A percentile compares a stretch with the other conserved stretches of the same genome.
Evolutionary conservation across 495 filamentous ascomycete species (phyloP).

Genomic region (Paragyromitra xinjiangensis): DNA sequence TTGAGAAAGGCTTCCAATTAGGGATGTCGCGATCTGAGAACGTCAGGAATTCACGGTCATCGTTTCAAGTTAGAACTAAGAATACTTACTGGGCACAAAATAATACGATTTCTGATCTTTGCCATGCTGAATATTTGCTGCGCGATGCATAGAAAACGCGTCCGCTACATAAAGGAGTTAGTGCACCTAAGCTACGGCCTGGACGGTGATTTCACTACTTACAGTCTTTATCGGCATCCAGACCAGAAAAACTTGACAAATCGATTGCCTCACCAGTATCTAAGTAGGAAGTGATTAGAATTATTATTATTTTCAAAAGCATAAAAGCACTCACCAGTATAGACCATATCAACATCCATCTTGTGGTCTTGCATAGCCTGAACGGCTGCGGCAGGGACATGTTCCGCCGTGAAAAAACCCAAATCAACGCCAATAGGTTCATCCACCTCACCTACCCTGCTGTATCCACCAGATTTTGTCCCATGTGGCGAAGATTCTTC

Average conservation of each 20-base stretch:
- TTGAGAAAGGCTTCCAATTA: conserved; percentile 76
- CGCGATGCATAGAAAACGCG: conserved; percentile 44
- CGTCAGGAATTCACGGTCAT: not conserved
- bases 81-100: conserved; percentile 51
- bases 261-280: conserved; percentile 54
- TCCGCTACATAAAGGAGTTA: conserved; percentile 41
- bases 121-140: conserved; percentile 40
- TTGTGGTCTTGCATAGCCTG: conserved; percentile 53
- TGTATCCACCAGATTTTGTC: conserved; percentile 33
- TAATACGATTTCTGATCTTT: conserved; percentile 48
- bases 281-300: conserved; percentile 21
- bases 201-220: not conserved
- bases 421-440: conserved; percentile 50
- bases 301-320: not conserved
- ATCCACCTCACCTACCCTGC: conserved; percentile 30
- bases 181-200: not conserved
- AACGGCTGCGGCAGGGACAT: conserved; percentile 51
- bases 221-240: conserved; percentile 47
- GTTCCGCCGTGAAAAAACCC: conserved; percentile 47
- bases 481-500: conserved; percentile 12
- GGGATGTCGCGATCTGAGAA: conserved; percentile 59
- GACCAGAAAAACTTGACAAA: conserved; percentile 53
- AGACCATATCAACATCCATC: conserved; percentile 46
- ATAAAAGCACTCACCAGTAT: conserved; percentile 45
- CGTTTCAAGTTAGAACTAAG: not conserved